Percentiles rank a stretch among this genome's conserved stretches.
phyloP scores from a whole-genome alignment of 495 filamentous ascomycete species.

The Aspergillus bertholletiae region DNA sequence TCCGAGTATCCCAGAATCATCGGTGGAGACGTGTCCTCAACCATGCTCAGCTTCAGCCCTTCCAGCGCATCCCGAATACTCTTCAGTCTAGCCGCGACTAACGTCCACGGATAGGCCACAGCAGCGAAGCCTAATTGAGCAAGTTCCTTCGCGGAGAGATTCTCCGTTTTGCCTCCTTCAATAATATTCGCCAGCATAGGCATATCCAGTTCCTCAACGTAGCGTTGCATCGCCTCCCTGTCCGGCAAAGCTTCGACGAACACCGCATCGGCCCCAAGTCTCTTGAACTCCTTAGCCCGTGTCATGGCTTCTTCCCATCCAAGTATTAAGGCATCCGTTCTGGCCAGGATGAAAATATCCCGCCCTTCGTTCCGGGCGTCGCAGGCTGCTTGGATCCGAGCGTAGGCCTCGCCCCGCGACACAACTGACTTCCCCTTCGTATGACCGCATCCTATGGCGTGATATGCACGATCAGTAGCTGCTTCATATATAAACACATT shows the following conservation, averaged over 20 bases:
- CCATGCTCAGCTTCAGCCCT: slow-evolving; percentile 29
- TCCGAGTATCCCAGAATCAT: slow-evolving; percentile 33
- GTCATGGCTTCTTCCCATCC: slow-evolving; percentile 37
- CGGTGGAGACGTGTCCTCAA: slow-evolving; percentile 25
- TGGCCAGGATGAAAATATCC: slow-evolving; percentile 40
- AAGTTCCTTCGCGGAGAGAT: slow-evolving; percentile 35
- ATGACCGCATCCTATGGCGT: slow-evolving; percentile 40
- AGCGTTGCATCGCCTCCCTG: slow-evolving; percentile 32
- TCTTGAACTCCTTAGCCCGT: slow-evolving; percentile 33
- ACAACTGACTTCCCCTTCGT: slow-evolving; percentile 43
- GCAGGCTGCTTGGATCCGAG: slow-evolving; percentile 35
- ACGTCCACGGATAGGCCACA: slow-evolving; percentile 40
- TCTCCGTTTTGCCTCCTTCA: slow-evolving; percentile 41
- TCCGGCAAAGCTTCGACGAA: slow-evolving; percentile 43
- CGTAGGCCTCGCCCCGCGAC: slow-evolving; percentile 37
- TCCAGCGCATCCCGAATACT: slow-evolving; percentile 35
- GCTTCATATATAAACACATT: too few relatives aligned
- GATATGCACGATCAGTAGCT: neutral
- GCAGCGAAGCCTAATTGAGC: slow-evolving; percentile 33
- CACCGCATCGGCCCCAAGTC: slow-evolving; percentile 34
- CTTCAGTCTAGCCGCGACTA: slow-evolving; percentile 40
- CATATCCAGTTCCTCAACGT: slow-evolving; percentile 29
- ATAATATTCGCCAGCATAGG: slow-evolving; percentile 43
- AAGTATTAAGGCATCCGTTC: slow-evolving; percentile 36
- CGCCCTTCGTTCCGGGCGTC: slow-evolving; percentile 39